Conservation (phyloP, 345 rosid species). For the Erysimum cheiranthoides region DNA sequence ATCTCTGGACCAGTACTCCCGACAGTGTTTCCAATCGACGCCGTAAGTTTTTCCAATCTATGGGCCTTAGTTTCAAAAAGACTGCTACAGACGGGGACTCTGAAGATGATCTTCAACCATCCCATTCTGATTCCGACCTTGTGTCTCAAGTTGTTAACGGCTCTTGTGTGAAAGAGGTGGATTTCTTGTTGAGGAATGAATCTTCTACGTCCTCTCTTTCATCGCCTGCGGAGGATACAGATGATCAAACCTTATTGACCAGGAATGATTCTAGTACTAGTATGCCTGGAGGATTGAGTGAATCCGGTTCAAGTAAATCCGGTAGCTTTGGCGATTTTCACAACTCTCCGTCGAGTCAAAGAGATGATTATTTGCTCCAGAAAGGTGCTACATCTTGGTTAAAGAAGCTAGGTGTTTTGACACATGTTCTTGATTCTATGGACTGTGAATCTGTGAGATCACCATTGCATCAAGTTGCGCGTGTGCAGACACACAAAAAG, state of each 20-base stretch:
- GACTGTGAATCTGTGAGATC: constrained; percentile 44
- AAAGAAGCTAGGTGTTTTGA: constrained; percentile 53
- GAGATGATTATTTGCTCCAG: constrained; percentile 38
- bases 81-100: background rate
- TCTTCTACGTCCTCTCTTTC: constrained; percentile 47
- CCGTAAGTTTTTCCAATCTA: constrained; percentile 50
- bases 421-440: constrained; percentile 43
- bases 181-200: constrained; percentile 47
- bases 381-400: constrained; percentile 45
- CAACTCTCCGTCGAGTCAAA: background rate
- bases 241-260: constrained; percentile 17
- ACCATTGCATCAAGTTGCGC: constrained; percentile 39
- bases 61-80: constrained; percentile 48
- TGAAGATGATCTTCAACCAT: background rate
- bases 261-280: constrained; percentile 26
- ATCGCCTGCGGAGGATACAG: constrained; percentile 28
- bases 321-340: constrained; percentile 41
- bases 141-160: background rate
- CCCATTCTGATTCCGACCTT: background rate
- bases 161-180: constrained; percentile 44
- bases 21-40: constrained; percentile 53
- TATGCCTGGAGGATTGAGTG: constrained; percentile 30
- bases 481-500: constrained; percentile 54
- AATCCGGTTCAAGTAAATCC: constrained; percentile 33
- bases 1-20: constrained; percentile 51